A percentile compares a stretch with the other conserved stretches of the same genome.
Conservation (phyloP, 1,284 basidiomycete species). For the Marasmius tenuissimus region DNA sequence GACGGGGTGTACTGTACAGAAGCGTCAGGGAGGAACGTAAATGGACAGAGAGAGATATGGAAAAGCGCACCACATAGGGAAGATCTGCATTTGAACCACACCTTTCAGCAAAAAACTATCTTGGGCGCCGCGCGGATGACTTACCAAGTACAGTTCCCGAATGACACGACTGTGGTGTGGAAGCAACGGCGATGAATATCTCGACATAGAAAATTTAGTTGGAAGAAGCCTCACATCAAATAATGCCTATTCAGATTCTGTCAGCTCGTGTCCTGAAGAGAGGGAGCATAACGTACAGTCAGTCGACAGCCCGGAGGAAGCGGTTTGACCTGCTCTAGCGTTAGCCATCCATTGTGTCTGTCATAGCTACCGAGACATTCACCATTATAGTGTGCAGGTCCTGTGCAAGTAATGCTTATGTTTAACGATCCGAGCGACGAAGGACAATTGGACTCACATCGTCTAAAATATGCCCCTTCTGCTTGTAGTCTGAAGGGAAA, state of each 20-base stretch:
- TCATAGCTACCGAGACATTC: neutral
- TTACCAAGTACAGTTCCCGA: conserved; percentile 62
- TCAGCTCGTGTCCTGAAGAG: neutral
- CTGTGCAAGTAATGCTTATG: conserved; percentile 30
- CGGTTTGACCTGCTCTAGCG: conserved; percentile 44
- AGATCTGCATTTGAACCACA: conserved; percentile 44
- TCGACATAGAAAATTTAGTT: conserved; percentile 17
- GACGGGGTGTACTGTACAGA: conserved; percentile 56
- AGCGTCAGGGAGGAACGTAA: neutral
- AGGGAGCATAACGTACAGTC: conserved; percentile 48
- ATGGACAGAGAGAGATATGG: neutral
- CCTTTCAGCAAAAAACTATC: neutral
- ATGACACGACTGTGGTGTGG: conserved; percentile 51
- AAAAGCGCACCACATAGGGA: conserved; percentile 52
- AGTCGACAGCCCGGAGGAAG: conserved; percentile 66
- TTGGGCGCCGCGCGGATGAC: conserved; percentile 13
- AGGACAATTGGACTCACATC: conserved; percentile 52
- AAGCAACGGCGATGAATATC: neutral
- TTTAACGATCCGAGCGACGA: neutral
- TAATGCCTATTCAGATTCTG: conserved; percentile 45
- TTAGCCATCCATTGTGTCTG: conserved; percentile 3
- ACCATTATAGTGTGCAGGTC: conserved; percentile 64
- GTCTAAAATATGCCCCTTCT: conserved; percentile 69
- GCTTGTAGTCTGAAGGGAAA: conserved; percentile 77
- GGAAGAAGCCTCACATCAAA: conserved; percentile 58